Conservation (phyloP, 208 protist species). For the Angomonas deanei region DNA sequence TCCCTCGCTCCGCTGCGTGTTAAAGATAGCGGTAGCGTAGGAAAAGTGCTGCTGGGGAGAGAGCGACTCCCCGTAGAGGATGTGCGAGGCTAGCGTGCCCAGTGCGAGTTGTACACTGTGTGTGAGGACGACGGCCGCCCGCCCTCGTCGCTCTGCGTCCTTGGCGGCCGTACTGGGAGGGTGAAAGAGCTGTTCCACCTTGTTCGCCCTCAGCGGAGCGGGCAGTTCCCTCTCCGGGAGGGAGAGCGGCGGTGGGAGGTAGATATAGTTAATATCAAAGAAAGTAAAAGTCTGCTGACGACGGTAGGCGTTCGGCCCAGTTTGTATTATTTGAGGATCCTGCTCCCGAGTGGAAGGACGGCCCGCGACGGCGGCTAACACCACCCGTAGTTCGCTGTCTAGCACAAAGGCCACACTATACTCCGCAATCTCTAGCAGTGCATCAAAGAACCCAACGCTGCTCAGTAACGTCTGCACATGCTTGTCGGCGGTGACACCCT, state of each 20-base stretch:
- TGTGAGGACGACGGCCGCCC: too few relatives aligned
- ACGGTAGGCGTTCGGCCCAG: conserved; percentile 11
- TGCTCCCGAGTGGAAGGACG: conserved; percentile 34
- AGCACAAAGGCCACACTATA: conserved; percentile 35
- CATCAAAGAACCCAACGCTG: conserved; percentile 30
- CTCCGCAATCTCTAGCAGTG: conserved; percentile 12
- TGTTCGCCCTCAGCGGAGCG: too few relatives aligned
- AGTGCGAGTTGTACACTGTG: conserved; percentile 19
- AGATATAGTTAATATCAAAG: conserved; percentile 52
- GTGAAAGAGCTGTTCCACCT: too few relatives aligned
- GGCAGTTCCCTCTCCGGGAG: not conserved
- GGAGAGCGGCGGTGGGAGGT: conserved; percentile 12
- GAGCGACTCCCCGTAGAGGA: conserved; percentile 55
- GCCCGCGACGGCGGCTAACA: conserved; percentile 41
- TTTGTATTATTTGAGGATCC: conserved; percentile 40
- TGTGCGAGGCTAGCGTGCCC: conserved; percentile 25
- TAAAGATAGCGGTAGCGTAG: conserved; percentile 19
- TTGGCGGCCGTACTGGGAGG: too few relatives aligned
- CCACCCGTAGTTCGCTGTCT: conserved; percentile 11
- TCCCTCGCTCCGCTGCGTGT: not conserved
- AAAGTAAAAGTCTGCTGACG: conserved; percentile 28
- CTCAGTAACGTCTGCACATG: conserved; percentile 24
- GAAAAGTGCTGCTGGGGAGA: conserved; percentile 39
- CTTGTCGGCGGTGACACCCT: not conserved
- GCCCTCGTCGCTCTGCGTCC: too few relatives aligned